phyloP scores from a whole-genome alignment of 2,329 filamentous ascomycete species.

The Exophiala dermatitidis region DNA sequence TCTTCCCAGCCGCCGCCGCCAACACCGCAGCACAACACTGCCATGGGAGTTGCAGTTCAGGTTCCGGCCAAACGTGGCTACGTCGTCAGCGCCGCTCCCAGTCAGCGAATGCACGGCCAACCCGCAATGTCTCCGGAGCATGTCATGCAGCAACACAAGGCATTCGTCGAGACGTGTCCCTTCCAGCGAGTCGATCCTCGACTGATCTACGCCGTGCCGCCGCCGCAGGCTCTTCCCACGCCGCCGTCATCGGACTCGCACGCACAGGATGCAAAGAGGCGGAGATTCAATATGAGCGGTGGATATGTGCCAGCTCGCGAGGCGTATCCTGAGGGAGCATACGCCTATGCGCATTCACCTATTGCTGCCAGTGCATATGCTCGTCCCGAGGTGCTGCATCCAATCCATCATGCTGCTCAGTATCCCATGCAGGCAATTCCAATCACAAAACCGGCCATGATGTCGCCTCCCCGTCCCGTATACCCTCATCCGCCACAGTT shows the following conservation, averaged over 20 bases:
- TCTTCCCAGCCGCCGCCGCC: no score
- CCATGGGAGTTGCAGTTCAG: conserved; percentile 30
- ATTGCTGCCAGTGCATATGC: conserved; percentile 30
- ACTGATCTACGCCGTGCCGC: conserved; percentile 19
- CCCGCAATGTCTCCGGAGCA: conserved; percentile 15
- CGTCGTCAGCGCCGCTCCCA: conserved; percentile 15
- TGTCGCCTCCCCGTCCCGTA: conserved; percentile 21
- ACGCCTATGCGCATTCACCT: conserved; percentile 31
- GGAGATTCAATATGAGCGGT: conserved; percentile 49
- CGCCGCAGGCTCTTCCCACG: conserved; percentile 16
- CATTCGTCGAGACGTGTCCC: conserved; percentile 12
- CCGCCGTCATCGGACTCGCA: conserved; percentile 26
- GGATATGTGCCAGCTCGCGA: conserved; percentile 37
- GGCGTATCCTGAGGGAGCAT: conserved; percentile 28
- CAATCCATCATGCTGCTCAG: conserved; percentile 2
- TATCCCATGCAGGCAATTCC: conserved; percentile 6
- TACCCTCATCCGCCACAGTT: conserved; percentile 25
- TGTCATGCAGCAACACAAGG: conserved; percentile 6
- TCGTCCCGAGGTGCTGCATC: conserved; percentile 19
- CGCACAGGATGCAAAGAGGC: conserved; percentile 54
- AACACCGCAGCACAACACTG: conserved; percentile 25
- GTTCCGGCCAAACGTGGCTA: conserved; percentile 29
- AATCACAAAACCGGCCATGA: conserved; percentile 20
- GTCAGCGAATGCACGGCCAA: conserved; percentile 11
- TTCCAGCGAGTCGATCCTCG: conserved; percentile 24